Evolutionary conservation across 2,329 filamentous ascomycete species (phyloP).

Genomic region (Trichoderma endophyticum): DNA sequence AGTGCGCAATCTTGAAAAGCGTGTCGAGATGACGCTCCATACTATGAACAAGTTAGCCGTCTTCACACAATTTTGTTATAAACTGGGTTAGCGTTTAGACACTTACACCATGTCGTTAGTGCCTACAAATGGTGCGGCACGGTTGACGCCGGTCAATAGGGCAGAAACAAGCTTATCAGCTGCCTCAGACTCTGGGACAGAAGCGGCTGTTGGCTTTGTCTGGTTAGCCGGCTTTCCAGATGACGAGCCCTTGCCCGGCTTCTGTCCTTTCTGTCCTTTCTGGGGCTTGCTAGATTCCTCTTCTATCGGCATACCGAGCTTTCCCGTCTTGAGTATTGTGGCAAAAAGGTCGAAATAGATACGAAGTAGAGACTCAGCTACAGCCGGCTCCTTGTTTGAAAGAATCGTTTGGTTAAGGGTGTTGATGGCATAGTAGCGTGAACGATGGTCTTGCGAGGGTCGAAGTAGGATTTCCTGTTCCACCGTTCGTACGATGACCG

Average conservation of each 20-base stretch:
- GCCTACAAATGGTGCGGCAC: constrained; percentile 88
- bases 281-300: constrained; percentile 42
- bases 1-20: constrained; percentile 93
- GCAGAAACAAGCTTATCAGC: constrained; percentile 90
- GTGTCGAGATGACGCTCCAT: constrained; percentile 90
- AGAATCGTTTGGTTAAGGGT: constrained; percentile 96
- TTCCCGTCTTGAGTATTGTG: constrained; percentile 65
- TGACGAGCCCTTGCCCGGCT: constrained; percentile 6
- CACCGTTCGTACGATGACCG: constrained; percentile 76
- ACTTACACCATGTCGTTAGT: constrained; percentile 71
- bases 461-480: constrained; percentile 86
- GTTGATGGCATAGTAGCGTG: constrained; percentile 94
- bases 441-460: constrained; percentile 80
- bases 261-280: constrained; percentile 30
- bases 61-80: not conserved
- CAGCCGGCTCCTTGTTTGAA: constrained; percentile 74
- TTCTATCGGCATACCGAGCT: constrained; percentile 37
- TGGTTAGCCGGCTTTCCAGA: constrained; percentile 24
- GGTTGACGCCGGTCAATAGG: constrained; percentile 89
- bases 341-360: constrained; percentile 94
- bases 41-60: constrained; percentile 37
- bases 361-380: constrained; percentile 76
- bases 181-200: constrained; percentile 61
- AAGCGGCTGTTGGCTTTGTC: constrained; percentile 23
- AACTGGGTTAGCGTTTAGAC: not conserved